Base-by-base conservation (phyloP, 257 asterid genomes). In the Fraxinus pennsylvanica region DNA sequence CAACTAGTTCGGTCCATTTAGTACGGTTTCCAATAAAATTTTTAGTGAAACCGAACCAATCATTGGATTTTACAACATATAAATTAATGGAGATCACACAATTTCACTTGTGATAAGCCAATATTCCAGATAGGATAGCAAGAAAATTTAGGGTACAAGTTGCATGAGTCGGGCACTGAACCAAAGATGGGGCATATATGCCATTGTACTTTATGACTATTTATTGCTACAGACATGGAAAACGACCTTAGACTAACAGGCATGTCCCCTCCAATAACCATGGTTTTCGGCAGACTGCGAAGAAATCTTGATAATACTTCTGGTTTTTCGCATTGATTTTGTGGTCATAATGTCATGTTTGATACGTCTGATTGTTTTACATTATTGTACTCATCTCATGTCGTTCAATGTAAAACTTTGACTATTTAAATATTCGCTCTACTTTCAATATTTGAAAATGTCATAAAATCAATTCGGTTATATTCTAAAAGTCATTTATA, bases 181-280 rank as follows among this genome's bases (percentile, higher is more conserved):
- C 33, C 17, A 63, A 63, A 63, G 33, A 63, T 63, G 69, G 29
- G 69, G 69, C 29, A 59, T 63, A 27, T 63, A 63, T 63, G 15
- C 69, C 17, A 25, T 27, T 63, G 69, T 63, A 63, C 69, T 63
- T 63, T 63, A 61, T 25, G 69, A 27, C 33, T 27, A 63, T 63
- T 63, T 25, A 63, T 63, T 63, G 69, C 35, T 22, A 12, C 17
- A 74, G 45, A 74, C 52, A 74, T 74, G 50, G 77, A 74, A 52
- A 74, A 54, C 67, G 77, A 74, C 77, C 50, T 52, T 22, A 74
- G 68, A 32, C 77, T 22, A 52, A 52, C 68, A 50, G 68, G 13
- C 61, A 74, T 29, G 47, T 61, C 77, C 77, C 59, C n/a, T 36
- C 77, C 77, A 74, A 50, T 74, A 52, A 52, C 65, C 45, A 52